Evolutionary conservation across 164 flowering plant species (phyloP).

Genomic region (Sextonia rubra): DNA sequence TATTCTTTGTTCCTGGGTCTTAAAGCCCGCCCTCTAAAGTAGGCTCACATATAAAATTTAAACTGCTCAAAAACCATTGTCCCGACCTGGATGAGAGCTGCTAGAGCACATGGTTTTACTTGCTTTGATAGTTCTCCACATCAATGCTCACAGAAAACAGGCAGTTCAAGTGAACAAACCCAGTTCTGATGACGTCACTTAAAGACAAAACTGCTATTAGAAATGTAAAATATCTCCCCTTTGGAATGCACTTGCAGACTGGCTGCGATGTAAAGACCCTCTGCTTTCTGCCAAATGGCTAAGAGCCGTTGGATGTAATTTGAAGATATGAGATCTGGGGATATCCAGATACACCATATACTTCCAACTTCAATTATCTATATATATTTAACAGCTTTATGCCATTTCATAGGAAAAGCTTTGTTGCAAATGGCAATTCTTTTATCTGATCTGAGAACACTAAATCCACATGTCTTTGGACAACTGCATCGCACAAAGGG

Average conservation of each 20-base stretch:
- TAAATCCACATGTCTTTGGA: not conserved
- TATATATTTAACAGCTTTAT: not conserved
- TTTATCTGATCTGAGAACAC: no score
- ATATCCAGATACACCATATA: not conserved
- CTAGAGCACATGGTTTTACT: no score
- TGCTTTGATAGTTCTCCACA: no score
- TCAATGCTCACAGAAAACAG: no score
- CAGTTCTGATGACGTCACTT: not conserved
- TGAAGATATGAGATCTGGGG: not conserved
- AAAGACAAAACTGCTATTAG: no score
- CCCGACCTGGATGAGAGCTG: accelerated
- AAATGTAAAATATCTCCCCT: not conserved
- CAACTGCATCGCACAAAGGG: not conserved
- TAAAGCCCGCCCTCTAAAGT: no score
- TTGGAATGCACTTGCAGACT: no score
- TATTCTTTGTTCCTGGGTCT: no score
- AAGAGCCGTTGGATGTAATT: not conserved
- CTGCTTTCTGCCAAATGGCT: not conserved
- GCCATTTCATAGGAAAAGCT: not conserved
- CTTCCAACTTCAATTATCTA: not conserved
- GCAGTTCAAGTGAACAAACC: no score
- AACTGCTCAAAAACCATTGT: no score
- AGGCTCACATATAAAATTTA: no score
- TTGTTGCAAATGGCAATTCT: not conserved
- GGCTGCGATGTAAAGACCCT: not conserved